phyloP scores from a whole-genome alignment of 1,139 yeast species.

The Pichia sp. region DNA sequence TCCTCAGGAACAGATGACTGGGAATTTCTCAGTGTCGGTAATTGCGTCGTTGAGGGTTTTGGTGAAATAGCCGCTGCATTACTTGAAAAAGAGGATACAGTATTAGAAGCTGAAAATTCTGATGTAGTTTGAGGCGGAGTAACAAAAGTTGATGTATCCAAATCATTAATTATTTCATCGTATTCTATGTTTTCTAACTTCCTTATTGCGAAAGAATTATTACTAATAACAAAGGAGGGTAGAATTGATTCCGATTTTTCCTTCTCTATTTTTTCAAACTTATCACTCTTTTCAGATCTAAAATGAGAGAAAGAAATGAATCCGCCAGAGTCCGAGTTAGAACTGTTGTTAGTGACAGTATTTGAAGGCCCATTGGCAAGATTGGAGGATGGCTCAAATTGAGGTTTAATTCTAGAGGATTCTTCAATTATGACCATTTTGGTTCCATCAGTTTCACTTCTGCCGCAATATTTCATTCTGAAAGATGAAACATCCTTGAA shows the following conservation, averaged over 20 bases:
- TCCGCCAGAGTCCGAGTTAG: neutral
- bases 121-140: neutral
- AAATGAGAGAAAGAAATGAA: conserved; percentile 14
- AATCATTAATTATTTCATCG: conserved; percentile 22
- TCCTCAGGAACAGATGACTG: neutral
- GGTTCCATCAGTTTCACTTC: conserved; percentile 9
- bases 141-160: neutral
- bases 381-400: neutral
- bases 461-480: conserved; percentile 24
- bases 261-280: neutral
- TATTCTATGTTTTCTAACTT: conserved; percentile 23
- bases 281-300: conserved; percentile 11
- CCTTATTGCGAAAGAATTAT: conserved; percentile 35
- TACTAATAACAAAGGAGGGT: conserved; percentile 26
- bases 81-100: neutral
- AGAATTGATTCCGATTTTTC: conserved; percentile 11
- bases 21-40: neutral
- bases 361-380: neutral
- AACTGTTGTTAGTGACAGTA: neutral
- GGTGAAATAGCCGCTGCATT: neutral
- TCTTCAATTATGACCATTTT: conserved; percentile 29
- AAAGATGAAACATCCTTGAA: conserved; percentile 35
- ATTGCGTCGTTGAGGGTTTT: neutral
- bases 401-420: conserved; percentile 3
- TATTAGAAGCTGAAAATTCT: neutral